Percentiles rank a stretch among this genome's conserved stretches.
Evolutionary conservation across 2,329 filamentous ascomycete genomes (phyloP).

Genomic region (Colletotrichum trifolii): DNA sequence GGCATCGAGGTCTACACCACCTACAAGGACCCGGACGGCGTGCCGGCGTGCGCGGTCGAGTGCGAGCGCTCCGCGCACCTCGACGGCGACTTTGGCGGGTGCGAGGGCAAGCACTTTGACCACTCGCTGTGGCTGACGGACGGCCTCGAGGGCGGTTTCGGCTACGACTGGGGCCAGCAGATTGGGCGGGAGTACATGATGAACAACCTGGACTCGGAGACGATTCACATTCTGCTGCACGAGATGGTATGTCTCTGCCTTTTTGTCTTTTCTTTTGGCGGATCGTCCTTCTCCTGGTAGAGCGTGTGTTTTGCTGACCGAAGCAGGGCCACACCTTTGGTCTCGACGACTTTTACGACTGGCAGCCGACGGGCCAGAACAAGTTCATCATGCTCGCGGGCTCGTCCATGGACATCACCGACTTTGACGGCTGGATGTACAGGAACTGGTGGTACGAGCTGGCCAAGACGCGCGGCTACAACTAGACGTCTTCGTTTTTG

Average conservation of each 20-base stretch:
- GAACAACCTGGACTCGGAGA: conserved; percentile 46
- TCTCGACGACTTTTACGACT: conserved; percentile 53
- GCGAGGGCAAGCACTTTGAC: conserved; percentile 56
- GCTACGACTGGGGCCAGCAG: conserved; percentile 59
- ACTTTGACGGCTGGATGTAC: conserved; percentile 61
- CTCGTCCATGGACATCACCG: conserved; percentile 52
- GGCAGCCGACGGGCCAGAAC: conserved; percentile 52
- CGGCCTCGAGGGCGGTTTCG: conserved; percentile 55
- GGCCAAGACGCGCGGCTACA: conserved; percentile 25
- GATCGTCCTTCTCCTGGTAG: background rate
- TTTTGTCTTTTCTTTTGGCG: background rate
- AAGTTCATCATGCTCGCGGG: conserved; percentile 60
- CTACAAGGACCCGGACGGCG: conserved; percentile 49
- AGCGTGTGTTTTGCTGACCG: background rate
- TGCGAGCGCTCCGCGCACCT: conserved; percentile 58
- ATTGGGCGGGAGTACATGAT: conserved; percentile 57
- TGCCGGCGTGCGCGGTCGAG: conserved; percentile 52
- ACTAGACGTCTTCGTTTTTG: no score
- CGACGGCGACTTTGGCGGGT: conserved; percentile 51
- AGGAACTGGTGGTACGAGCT: conserved; percentile 57
- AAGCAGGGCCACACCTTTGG: conserved; percentile 51
- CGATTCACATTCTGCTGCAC: conserved; percentile 58
- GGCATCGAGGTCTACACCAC: conserved; percentile 53
- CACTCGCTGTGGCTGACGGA: conserved; percentile 59
- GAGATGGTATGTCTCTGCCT: conserved; percentile 46